A percentile compares a stretch with the other conserved stretches of the same genome.
These are phyloP conservation scores for Glarea lozoyensis DNA, from an alignment of 495 filamentous ascomycete genomes.

Conservation along the genomic window DNA sequence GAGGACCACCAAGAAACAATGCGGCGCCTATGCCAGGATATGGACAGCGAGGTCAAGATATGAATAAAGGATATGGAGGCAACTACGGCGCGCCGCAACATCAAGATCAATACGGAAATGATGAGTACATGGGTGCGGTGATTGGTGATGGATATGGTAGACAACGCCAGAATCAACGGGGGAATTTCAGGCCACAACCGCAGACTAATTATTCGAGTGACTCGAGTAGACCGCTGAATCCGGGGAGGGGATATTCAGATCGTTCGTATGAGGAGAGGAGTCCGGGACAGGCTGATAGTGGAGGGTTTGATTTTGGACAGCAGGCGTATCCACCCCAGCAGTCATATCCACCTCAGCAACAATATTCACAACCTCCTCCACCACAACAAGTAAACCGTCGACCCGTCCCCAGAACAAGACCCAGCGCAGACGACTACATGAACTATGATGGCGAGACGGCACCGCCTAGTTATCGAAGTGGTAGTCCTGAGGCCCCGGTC, in stretches of 20 bases:
- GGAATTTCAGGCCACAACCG: slow-evolving; percentile 9
- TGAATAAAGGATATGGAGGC: slow-evolving; percentile 5
- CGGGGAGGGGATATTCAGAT: slow-evolving; percentile 14
- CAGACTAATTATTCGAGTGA: slow-evolving; percentile 13
- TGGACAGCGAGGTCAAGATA: slow-evolving; percentile 1
- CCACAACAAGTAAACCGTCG: too few relatives aligned
- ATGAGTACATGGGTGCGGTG: slow-evolving; percentile 8
- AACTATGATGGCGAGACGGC: too few relatives aligned
- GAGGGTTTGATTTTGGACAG: too few relatives aligned
- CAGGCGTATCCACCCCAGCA: too few relatives aligned
- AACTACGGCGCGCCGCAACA: slow-evolving; percentile 6
- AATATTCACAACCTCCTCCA: too few relatives aligned
- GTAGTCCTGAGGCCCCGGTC: too few relatives aligned
- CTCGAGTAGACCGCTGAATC: slow-evolving; percentile 10
- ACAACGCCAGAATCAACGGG: background rate
- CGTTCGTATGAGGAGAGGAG: slow-evolving; percentile 8
- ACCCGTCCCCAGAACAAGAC: too few relatives aligned
- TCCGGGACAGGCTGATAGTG: too few relatives aligned
- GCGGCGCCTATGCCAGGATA: background rate
- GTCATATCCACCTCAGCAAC: too few relatives aligned
- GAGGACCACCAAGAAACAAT: slow-evolving; percentile 1
- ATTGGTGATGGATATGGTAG: slow-evolving; percentile 14
- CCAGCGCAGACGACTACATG: too few relatives aligned
- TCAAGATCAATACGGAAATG: slow-evolving; percentile 8
- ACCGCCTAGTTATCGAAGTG: too few relatives aligned